These are phyloP conservation scores for Fonsecaea multimorphosa DNA, from an alignment of 2,329 filamentous ascomycete species.

Conservation along the genomic window DNA sequence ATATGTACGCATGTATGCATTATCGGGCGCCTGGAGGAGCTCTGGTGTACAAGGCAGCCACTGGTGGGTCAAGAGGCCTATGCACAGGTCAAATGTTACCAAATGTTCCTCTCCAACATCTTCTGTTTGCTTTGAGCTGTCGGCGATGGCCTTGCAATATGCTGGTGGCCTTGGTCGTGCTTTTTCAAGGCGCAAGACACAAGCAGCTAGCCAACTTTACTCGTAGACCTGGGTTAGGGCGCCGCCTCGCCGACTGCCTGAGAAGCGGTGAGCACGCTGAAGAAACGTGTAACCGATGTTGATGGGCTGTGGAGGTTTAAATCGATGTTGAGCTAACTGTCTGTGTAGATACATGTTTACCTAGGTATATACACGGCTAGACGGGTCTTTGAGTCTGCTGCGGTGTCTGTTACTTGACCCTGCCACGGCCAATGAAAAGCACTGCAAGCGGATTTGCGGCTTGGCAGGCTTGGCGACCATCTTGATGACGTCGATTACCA, in stretches of 20 bases:
- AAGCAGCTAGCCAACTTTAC: background rate
- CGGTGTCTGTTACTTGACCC: too few species aligned
- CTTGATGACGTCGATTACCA: background rate
- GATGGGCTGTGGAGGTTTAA: background rate
- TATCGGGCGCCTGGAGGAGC: conserved; percentile 16
- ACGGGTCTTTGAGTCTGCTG: background rate
- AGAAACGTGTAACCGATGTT: background rate
- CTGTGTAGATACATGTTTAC: too few species aligned
- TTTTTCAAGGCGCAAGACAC: background rate
- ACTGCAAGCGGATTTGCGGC: background rate
- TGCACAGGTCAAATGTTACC: conserved; percentile 13
- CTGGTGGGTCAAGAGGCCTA: background rate
- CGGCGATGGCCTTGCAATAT: background rate
- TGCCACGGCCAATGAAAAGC: background rate
- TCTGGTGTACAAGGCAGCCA: conserved; percentile 3
- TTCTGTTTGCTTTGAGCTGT: background rate
- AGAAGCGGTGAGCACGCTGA: background rate
- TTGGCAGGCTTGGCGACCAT: background rate
- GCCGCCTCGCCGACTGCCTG: background rate
- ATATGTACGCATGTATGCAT: conserved; percentile 22
- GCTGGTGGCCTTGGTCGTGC: background rate
- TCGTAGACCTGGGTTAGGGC: background rate
- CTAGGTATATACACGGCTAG: background rate
- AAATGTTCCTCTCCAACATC: background rate
- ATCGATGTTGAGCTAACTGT: background rate